Evolutionary conservation across 2,329 filamentous ascomycete genomes (phyloP).

Genomic region (Cladosporium sp.): DNA sequence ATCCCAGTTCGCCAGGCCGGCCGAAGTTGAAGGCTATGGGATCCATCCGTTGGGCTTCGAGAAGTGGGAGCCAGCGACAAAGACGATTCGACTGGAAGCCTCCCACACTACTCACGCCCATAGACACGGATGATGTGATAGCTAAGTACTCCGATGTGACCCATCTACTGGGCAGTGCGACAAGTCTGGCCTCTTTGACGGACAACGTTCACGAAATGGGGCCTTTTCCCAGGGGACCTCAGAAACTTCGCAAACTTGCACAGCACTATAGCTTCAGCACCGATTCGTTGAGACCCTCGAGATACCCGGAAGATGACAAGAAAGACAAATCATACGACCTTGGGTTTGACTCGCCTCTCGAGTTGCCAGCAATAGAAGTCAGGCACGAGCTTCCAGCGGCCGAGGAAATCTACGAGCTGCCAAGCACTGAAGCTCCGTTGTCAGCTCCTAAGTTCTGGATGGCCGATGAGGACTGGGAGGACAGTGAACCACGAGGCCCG

Average conservation of each 20-base stretch:
- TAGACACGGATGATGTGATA: neutral
- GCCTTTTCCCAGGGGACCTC: too few species aligned
- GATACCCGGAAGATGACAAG: too few species aligned
- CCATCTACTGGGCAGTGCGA: conserved; percentile 4
- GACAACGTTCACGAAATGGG: neutral
- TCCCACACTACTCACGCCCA: neutral
- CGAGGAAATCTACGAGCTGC: neutral
- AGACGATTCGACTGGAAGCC: conserved; percentile 9
- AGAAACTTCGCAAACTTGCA: too few species aligned
- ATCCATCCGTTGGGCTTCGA: conserved; percentile 3
- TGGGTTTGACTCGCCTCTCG: too few species aligned
- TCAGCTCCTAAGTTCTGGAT: neutral
- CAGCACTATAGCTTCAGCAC: neutral
- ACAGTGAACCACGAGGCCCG: neutral
- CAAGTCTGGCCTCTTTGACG: neutral
- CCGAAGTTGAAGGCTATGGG: neutral
- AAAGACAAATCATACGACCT: too few species aligned
- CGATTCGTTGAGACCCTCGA: too few species aligned
- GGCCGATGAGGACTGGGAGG: conserved; percentile 6
- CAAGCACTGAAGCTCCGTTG: neutral
- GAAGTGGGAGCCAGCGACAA: neutral
- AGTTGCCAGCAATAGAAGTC: neutral
- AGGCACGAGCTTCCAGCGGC: neutral
- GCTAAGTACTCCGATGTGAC: conserved; percentile 1
- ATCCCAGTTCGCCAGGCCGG: neutral